Evolutionary conservation across 352 stramenopile species (phyloP).

Genomic region (Phytophthora rubi): DNA sequence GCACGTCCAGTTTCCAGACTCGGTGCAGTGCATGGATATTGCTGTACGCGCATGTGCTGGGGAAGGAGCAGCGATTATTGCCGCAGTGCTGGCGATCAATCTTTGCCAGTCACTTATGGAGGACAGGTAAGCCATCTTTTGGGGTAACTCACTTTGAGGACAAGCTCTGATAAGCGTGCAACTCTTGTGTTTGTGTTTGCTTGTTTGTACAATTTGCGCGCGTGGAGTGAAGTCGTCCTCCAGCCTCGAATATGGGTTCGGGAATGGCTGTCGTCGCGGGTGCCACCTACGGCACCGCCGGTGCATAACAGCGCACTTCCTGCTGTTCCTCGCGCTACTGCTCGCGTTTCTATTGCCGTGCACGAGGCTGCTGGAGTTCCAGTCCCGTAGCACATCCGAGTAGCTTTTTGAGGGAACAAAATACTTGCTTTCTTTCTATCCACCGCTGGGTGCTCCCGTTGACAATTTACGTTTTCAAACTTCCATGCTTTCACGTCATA

Average conservation of each 20-base stretch:
- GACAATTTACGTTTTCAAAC: no score
- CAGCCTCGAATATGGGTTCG: constrained; percentile 43
- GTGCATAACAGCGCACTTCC: constrained; percentile 45
- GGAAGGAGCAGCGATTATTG: constrained; percentile 63
- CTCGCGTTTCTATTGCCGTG: constrained; percentile 41
- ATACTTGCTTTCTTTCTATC: background rate
- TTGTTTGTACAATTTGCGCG: constrained; percentile 13
- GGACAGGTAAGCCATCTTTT: constrained; percentile 54
- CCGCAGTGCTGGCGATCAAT: constrained; percentile 58
- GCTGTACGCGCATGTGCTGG: constrained; percentile 68
- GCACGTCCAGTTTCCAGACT: constrained; percentile 49
- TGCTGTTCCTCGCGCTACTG: constrained; percentile 39
- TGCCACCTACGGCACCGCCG: constrained; percentile 42
- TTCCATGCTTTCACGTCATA: background rate
- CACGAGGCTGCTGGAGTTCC: constrained; percentile 30
- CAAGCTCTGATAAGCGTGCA: background rate
- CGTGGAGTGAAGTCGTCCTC: constrained; percentile 53
- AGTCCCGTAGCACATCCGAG: constrained; percentile 22
- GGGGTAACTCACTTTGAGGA: background rate
- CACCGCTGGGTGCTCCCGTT: background rate
- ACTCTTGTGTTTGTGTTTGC: constrained; percentile 7
- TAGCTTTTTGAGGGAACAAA: background rate
- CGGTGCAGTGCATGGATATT: constrained; percentile 58
- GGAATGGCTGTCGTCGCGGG: constrained; percentile 44
- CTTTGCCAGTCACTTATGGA: constrained; percentile 58